Conservation (phyloP, 2,329 filamentous ascomycete species). For the Lachnellula suecica region DNA sequence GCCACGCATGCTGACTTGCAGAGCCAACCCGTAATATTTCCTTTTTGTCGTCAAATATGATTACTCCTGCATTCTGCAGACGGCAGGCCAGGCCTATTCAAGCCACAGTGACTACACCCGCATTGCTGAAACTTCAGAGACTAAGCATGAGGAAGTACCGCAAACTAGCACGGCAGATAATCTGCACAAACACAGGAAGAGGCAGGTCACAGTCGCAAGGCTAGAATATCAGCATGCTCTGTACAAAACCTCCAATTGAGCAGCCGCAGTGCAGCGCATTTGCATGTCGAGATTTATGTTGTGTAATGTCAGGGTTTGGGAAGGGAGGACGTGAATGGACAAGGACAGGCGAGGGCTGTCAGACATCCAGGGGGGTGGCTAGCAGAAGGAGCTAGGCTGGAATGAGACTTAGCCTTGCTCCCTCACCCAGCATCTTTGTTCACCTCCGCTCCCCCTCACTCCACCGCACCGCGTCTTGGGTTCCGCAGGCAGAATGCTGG, state of each 20-base stretch:
- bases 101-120: background rate
- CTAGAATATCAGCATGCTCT: background rate
- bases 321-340: background rate
- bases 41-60: background rate
- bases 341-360: background rate
- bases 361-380: background rate
- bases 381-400: background rate
- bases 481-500: background rate
- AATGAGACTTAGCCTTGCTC: background rate
- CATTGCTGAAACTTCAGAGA: background rate
- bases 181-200: background rate
- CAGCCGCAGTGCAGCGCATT: background rate
- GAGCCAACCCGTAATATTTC: no score
- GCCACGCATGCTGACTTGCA: no score
- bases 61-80: background rate
- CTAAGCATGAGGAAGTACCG: background rate
- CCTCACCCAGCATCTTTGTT: background rate
- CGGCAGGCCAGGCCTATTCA: no score
- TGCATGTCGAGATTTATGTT: background rate
- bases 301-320: background rate
- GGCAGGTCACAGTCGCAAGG: background rate
- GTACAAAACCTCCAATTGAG: background rate
- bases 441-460: background rate
- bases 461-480: background rate
- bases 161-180: background rate